These are phyloP conservation scores for Nitzschia sp. DNA, from an alignment of 108 stramenopile species.

Conservation along the genomic window DNA sequence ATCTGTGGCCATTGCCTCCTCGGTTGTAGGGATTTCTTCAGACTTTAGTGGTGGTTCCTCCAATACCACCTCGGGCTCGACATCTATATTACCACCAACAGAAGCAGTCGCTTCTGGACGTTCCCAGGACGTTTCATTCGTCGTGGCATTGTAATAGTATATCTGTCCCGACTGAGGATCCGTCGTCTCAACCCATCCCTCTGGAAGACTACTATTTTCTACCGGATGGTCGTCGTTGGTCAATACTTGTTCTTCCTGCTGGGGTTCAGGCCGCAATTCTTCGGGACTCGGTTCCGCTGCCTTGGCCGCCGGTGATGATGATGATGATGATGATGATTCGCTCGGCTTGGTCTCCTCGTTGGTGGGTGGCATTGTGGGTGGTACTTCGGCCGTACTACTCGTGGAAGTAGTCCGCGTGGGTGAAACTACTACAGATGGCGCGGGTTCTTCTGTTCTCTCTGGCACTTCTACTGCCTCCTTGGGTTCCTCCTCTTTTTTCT, in stretches of 20 bases:
- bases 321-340: too few relatives aligned
- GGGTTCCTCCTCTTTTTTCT: background rate
- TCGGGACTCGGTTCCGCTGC: background rate
- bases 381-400: background rate
- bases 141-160: constrained; percentile 59
- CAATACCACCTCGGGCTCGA: background rate
- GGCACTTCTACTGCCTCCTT: background rate
- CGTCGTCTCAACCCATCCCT: constrained; percentile 54
- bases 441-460: background rate
- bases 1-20: background rate
- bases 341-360: too few relatives aligned
- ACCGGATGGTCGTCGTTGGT: too few relatives aligned
- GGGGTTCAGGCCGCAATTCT: background rate
- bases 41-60: background rate
- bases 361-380: background rate
- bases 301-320: too few relatives aligned
- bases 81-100: too few relatives aligned
- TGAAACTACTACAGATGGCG: too few relatives aligned
- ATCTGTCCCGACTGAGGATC: constrained; percentile 45
- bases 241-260: background rate
- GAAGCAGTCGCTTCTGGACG: constrained; percentile 8
- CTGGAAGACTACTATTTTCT: constrained; percentile 38
- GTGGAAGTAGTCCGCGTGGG: background rate
- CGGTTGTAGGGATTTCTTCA: background rate
- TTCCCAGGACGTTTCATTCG: constrained; percentile 60